Percentiles rank a stretch among this genome's conserved stretches.
phyloP scores from a whole-genome alignment of 805 yeast genomes.

The Lipomyces lipofer region DNA sequence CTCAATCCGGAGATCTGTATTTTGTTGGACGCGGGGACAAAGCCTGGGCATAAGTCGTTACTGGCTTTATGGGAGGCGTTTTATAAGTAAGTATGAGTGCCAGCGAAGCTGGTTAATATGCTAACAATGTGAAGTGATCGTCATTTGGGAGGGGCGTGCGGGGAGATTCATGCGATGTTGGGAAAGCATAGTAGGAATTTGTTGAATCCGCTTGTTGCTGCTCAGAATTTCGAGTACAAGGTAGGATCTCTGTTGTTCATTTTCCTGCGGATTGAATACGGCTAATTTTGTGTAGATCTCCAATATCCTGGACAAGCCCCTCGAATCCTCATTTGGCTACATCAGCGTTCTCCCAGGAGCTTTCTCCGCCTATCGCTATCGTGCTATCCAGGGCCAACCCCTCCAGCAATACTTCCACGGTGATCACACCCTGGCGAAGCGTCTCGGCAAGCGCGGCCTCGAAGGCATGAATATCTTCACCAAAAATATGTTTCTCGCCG shows the following conservation, averaged over 20 bases:
- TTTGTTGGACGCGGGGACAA: constrained; percentile 65
- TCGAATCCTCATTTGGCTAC: constrained; percentile 64
- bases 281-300: constrained; percentile 47
- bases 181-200: constrained; percentile 50
- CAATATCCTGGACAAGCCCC: constrained; percentile 65
- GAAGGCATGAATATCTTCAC: constrained; percentile 66
- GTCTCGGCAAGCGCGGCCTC: constrained; percentile 53
- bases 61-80: constrained; percentile 65
- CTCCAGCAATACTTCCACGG: constrained; percentile 68
- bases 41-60: constrained; percentile 58
- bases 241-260: too few relatives aligned
- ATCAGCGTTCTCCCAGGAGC: constrained; percentile 70
- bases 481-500: constrained; percentile 69
- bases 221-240: constrained; percentile 62
- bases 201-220: constrained; percentile 62
- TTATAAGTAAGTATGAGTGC: constrained; percentile 39
- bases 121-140: constrained; percentile 41
- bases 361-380: constrained; percentile 62
- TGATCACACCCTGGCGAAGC: constrained; percentile 51
- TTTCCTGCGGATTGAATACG: neutral
- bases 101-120: neutral
- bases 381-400: constrained; percentile 64
- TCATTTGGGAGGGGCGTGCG: constrained; percentile 69
- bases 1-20: constrained; percentile 59
- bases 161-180: constrained; percentile 65